Evolutionary conservation across 2,329 filamentous ascomycete genomes (phyloP), one percentile per base, ranked within the genome.

Genomic region (Capronia epimyces): DNA sequence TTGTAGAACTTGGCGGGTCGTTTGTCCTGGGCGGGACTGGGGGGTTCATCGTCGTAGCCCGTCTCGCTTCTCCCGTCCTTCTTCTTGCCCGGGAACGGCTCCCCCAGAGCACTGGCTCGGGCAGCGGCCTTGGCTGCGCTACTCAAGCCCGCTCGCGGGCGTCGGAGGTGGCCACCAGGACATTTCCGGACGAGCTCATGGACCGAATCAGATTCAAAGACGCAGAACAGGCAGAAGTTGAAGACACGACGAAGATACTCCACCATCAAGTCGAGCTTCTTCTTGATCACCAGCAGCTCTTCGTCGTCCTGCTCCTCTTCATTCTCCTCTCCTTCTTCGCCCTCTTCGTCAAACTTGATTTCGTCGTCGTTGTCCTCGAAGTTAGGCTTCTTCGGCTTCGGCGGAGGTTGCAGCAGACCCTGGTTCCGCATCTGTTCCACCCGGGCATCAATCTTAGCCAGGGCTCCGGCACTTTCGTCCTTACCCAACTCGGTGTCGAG

Each of bases 211-310:
- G 89, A 93, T 71, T 98, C 93, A 61, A 98, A 97, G 3, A 98
- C 94, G 67, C 93, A 98, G 75, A 97, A 98, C 76, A 98, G 96
- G 74, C 93, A 98, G 72, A 98, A 97, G 71, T 93, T 96, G 77
- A 94, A 95, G 46, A 98, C 93, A 13, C 93, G 84, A 46, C 93
- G 89, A 53, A 98, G 78, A 67, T 98, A 98, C 71, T 98, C 93
- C 46, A 97, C 93, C 68, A 95, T 78, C 29, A 98, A 76, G 70
- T 98, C 93, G 43, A 98, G 81, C 64, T 93, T 90, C 76, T 98
- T 97, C 79, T 97, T 97, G 76, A 95, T 93, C 34, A 84, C 79
- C 48, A 96, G 69, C 32, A 96, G 75, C 34, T 96, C 89, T 64
- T 95, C 89, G 63, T 95, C 89, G 61, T 98, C 91, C 27, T 84